phyloP scores from a whole-genome alignment of 805 yeast genomes.

The Candida schatavii region DNA sequence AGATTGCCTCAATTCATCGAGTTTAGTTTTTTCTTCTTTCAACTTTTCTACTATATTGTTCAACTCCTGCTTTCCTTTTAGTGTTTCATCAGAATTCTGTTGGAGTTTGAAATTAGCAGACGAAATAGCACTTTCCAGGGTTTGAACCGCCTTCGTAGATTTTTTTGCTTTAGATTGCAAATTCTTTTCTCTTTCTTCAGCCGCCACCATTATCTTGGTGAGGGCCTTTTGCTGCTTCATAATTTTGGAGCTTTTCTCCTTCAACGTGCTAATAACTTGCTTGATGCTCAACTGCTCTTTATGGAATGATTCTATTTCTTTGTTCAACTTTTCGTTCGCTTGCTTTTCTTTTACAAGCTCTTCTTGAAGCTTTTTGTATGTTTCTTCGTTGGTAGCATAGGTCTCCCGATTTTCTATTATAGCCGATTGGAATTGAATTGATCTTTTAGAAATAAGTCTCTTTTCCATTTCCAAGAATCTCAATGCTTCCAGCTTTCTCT shows the following conservation, averaged over 20 bases:
- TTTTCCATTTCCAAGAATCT: conserved; percentile 65
- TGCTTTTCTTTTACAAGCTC: conserved; percentile 29
- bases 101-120: conserved; percentile 47
- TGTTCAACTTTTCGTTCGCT: conserved; percentile 23
- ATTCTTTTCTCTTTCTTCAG: conserved; percentile 76
- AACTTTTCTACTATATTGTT: conserved; percentile 44
- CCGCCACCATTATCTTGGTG: conserved; percentile 56
- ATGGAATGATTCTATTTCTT: conserved; percentile 27
- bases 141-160: conserved; percentile 50
- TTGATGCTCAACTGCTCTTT: conserved; percentile 43
- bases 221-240: conserved; percentile 30
- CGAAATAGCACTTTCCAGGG: conserved; percentile 43
- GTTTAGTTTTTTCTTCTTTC: conserved; percentile 49
- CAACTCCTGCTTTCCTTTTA: conserved; percentile 43
- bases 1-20: conserved; percentile 62
- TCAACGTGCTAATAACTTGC: conserved; percentile 12
- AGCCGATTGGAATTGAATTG: conserved; percentile 55
- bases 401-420: conserved; percentile 37
- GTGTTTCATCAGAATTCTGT: conserved; percentile 43
- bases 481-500: conserved; percentile 69
- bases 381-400: conserved; percentile 27
- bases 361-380: conserved; percentile 37
- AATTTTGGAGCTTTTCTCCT: conserved; percentile 17
- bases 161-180: conserved; percentile 56
- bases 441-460: conserved; percentile 47